Evolutionary conservation across 1,284 basidiomycete species (phyloP).

Genomic region (Ustanciosporium gigantosporum): DNA sequence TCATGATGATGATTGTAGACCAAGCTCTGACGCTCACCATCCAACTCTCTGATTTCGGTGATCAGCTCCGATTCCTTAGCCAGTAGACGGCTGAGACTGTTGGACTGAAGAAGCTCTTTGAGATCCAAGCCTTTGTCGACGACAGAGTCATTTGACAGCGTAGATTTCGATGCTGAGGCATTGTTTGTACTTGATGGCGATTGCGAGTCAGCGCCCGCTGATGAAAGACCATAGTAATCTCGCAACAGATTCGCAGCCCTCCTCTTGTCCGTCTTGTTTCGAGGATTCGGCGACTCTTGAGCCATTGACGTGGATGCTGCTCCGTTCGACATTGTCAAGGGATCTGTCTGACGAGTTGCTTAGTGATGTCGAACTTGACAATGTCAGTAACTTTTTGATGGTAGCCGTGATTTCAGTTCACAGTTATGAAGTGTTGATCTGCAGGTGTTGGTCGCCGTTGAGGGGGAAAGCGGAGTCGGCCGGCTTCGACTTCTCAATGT

Average conservation of each 20-base stretch:
- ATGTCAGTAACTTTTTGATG: too few species aligned
- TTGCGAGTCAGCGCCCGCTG: constrained; percentile 7
- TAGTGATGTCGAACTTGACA: too few species aligned
- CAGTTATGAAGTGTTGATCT: too few species aligned
- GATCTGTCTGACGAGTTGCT: too few species aligned
- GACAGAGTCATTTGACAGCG: neutral
- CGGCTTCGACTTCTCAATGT: too few species aligned
- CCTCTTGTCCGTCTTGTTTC: constrained; percentile 30
- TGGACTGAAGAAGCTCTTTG: constrained; percentile 18
- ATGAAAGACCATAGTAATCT: constrained; percentile 51
- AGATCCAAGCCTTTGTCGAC: constrained; percentile 10
- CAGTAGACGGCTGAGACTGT: constrained; percentile 40
- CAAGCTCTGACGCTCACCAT: constrained; percentile 82
- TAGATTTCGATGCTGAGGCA: neutral
- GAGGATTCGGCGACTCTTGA: too few species aligned
- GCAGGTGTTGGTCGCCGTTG: too few species aligned
- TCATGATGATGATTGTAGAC: constrained; percentile 95
- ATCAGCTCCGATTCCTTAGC: constrained; percentile 39
- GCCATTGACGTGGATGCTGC: too few species aligned
- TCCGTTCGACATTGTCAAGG: too few species aligned
- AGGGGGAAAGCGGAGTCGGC: too few species aligned
- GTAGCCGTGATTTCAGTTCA: too few species aligned
- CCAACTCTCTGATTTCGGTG: constrained; percentile 75
- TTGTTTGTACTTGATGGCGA: neutral
- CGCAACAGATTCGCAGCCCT: constrained; percentile 37